Evolutionary conservation across 2,329 filamentous ascomycete genomes (phyloP), one percentile per base, ranked within the genome.

Genomic region (Penicillium polonicum): DNA sequence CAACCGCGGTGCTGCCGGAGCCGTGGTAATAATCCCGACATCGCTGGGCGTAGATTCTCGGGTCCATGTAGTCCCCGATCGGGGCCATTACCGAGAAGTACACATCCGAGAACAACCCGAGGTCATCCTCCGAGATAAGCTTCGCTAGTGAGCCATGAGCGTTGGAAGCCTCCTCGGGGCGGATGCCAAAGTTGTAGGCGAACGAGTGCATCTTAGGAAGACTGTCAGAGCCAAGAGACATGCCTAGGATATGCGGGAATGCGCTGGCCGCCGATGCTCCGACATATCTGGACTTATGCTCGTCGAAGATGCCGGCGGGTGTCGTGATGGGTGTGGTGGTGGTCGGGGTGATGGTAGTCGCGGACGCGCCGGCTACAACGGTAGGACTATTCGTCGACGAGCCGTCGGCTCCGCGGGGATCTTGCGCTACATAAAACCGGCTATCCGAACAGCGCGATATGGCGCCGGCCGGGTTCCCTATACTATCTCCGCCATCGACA

Each of bases 161-260:
- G n/a, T 60, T 63, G 21, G 69, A 70, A 38, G 64, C 56, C 57
- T 71, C 69, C 21, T 71, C 69, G 0, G 69, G 69, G 9, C 69
- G 67, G 33, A 71, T 66, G 9, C 70, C 70, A 57, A 71, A 71
- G 59, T 69, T 71, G 58, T 70, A 71, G 5, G 70, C 68, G n/a
- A 66, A 64, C 1, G 70, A 69, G 3, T 56, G 43, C 33, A 63
- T 61, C 42, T 69, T 66, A 2, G 69, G 68, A 55, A 67, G 68
- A 27, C 42, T 64, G 38, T 67, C 58, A 12, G 67, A 67, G 1
- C 69, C 69, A 9, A 70, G 62, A 59, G 66, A 63, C 53, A 64
- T 38, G 13, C 69, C 64, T 19, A 71, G 44, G 17, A 71, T 61
- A 27, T 71, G 68, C 21, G 69, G 69, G 21, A 71, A 71, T 29